phyloP scores from a whole-genome alignment of 257 asterid genomes.

The Haberlea rhodopensis region DNA sequence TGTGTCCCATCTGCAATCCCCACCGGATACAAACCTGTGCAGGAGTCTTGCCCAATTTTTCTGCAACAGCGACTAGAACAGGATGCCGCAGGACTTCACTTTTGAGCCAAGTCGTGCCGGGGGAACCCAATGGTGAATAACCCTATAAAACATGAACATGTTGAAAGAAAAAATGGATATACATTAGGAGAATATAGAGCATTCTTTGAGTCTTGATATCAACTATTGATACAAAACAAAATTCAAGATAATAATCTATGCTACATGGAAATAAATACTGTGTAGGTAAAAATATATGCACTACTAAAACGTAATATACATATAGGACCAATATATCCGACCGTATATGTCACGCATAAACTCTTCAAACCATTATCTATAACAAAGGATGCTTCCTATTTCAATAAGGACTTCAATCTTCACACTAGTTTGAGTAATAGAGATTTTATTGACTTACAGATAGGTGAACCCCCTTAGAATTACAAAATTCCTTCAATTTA shows the following conservation, averaged over 20 bases:
- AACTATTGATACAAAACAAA: too few relatives aligned
- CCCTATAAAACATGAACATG: conserved; percentile 40
- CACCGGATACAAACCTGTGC: conserved; percentile 50
- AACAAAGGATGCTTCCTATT: background rate
- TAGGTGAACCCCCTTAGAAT: conserved; percentile 73
- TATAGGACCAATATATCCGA: too few relatives aligned
- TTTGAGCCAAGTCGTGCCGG: conserved; percentile 39
- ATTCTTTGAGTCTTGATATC: too few relatives aligned
- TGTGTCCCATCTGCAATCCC: conserved; percentile 51
- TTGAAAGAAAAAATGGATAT: too few relatives aligned
- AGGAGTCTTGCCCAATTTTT: conserved; percentile 47
- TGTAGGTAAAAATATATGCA: too few relatives aligned
- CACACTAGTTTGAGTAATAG: background rate
- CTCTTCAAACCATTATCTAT: background rate
- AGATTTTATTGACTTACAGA: conserved; percentile 52
- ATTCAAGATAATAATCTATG: too few relatives aligned
- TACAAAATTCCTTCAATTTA: conserved; percentile 61
- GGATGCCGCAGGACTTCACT: conserved; percentile 39
- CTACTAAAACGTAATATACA: too few relatives aligned
- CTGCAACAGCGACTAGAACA: conserved; percentile 31
- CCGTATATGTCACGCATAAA: background rate
- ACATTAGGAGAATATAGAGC: background rate
- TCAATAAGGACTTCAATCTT: background rate
- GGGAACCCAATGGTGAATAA: conserved; percentile 51
- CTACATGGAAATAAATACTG: too few relatives aligned